These are phyloP conservation scores for Extremus antarcticus DNA, from an alignment of 495 filamentous ascomycete genomes.

Conservation along the genomic window DNA sequence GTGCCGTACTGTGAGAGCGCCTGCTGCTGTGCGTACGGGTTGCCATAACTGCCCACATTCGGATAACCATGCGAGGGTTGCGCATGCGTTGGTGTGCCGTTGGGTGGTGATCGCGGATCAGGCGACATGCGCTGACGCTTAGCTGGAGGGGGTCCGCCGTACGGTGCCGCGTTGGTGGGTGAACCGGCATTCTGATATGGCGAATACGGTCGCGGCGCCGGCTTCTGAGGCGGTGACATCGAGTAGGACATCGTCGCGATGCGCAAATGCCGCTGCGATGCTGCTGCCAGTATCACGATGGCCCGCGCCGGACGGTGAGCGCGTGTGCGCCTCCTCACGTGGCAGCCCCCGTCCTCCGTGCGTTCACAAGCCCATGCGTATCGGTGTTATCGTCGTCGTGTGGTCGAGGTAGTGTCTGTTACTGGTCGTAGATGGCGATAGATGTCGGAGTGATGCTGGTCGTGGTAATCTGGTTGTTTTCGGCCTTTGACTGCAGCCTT, in stretches of 20 bases:
- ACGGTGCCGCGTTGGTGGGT: conserved; percentile 29
- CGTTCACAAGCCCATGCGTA: not conserved
- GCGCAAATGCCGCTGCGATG: not conserved
- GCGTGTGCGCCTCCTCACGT: conserved; percentile 9
- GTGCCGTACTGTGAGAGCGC: conserved; percentile 9
- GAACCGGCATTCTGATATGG: conserved; percentile 14
- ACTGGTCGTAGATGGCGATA: not conserved
- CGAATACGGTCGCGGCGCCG: conserved; percentile 26
- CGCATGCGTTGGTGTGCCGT: not conserved
- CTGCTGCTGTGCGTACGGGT: conserved; percentile 12
- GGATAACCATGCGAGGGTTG: conserved; percentile 2
- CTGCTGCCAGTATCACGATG: not conserved
- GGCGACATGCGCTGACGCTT: conserved; percentile 64
- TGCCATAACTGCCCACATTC: conserved; percentile 6
- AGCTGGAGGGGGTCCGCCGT: conserved; percentile 41
- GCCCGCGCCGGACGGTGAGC: not conserved
- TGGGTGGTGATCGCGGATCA: conserved; percentile 13
- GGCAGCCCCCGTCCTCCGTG: not conserved
- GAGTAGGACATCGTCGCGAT: conserved; percentile 12
- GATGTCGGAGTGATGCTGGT: not conserved
- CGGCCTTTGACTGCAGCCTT: no score
- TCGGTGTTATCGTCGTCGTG: not conserved
- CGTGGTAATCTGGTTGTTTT: no score
- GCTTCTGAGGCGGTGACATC: conserved; percentile 36
- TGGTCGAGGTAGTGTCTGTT: not conserved